Conservation (phyloP, 768 basidiomycete species). For the Mycena sanguinolenta region DNA sequence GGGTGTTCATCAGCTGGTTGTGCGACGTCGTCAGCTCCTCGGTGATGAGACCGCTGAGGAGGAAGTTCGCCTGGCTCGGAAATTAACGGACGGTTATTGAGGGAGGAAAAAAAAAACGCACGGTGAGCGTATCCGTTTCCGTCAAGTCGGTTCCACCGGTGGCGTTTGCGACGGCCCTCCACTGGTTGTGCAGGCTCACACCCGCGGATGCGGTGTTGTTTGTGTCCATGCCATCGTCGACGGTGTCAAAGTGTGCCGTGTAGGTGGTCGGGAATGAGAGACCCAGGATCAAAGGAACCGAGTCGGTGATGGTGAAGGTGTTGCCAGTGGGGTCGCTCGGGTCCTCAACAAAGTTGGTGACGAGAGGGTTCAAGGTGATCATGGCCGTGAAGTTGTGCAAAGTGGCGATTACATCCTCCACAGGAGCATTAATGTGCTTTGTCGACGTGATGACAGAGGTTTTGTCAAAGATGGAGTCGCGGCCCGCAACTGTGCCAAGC, state of each 20-base stretch:
- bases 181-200: constrained; percentile 35
- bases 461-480: constrained; percentile 35
- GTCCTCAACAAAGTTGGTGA: constrained; percentile 23
- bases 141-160: constrained; percentile 35
- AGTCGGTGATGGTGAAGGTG: constrained; percentile 29
- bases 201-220: constrained; percentile 32
- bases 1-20: constrained; percentile 33
- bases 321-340: constrained; percentile 31
- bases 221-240: constrained; percentile 33
- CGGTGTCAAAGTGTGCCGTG: constrained; percentile 27
- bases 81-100: not conserved
- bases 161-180: constrained; percentile 33
- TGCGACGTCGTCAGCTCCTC: constrained; percentile 30
- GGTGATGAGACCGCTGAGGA: constrained; percentile 26
- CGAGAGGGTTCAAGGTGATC: constrained; percentile 38
- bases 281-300: constrained; percentile 32
- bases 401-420: constrained; percentile 29
- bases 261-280: constrained; percentile 33
- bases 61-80: constrained; percentile 31
- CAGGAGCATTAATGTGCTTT: constrained; percentile 36
- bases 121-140: constrained; percentile 36
- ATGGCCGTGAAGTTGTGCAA: constrained; percentile 35
- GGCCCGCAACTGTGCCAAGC: not conserved
- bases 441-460: constrained; percentile 31
- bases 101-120: constrained; percentile 9